Base-by-base conservation (phyloP, 2,329 filamentous ascomycete species). In the Fusarium sp. region DNA sequence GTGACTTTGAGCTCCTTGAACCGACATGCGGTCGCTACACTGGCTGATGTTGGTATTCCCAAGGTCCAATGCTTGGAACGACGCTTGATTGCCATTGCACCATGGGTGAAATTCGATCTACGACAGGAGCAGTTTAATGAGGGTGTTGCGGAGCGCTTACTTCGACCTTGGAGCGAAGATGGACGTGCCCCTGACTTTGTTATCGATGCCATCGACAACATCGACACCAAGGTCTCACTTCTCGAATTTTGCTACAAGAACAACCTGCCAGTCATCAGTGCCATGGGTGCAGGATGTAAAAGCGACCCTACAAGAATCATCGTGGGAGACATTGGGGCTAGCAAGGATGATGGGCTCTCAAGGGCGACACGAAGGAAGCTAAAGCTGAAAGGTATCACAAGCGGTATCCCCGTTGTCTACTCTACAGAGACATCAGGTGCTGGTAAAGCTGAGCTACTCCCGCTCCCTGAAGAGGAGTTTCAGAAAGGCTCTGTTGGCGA, bases 151-250 rank as follows among this genome's bases (percentile, higher is more conserved):
- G 87, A 88, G 12, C 80, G 83, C 16, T 85, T 98, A 70, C 85
- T 99, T 45, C 89, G 85, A 1, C 85, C 89, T 0, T 95, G 94
- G 91, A 82, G 85, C 33, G 84, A 84, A 45, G 85, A 82, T 10
- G 90, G 86, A 22, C 89, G 88, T 79, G 87, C 87, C 76, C 95
- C 95, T 3, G 92, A 95, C 77, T 99, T 92, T 78, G 91, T 99
- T n/a, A 90, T 99, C 39, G 96, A 99, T 82, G 97, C 95, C 28
- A 99, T 99, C 74, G 96, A 99, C 82, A 98, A 99, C 79, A 98
- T 99, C 71, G 94, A 97, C 57, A 97, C 94, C 60, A 99, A 99
- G 84, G 95, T 99, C 7, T 92, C 92, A 24, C 85, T 99, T 61
- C 86, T 99, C 44, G 91, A 94, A 77, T 97, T 97, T 83, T 99